These are phyloP conservation scores for Xylariaceae sp. DNA, from an alignment of 2,329 filamentous ascomycete genomes.

Conservation along the genomic window DNA sequence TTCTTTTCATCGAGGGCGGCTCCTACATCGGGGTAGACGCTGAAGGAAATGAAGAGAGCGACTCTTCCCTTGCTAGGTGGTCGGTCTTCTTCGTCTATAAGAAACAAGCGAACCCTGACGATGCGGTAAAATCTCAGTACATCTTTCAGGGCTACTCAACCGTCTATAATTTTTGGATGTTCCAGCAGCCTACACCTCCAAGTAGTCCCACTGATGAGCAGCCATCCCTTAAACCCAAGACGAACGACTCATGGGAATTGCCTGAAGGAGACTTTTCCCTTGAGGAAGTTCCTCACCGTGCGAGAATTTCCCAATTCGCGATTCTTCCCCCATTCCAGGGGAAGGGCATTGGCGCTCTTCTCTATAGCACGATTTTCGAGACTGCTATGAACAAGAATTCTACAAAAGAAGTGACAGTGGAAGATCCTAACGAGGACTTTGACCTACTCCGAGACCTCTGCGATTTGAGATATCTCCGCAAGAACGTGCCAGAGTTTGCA, in stretches of 20 bases:
- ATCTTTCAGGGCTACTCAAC: slow-evolving; percentile 88
- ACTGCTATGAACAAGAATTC: slow-evolving; percentile 67
- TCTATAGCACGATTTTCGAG: slow-evolving; percentile 81
- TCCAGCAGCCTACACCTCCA: slow-evolving; percentile 52
- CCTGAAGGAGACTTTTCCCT: slow-evolving; percentile 49
- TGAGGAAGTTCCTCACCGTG: slow-evolving; percentile 70
- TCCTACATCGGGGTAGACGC: slow-evolving; percentile 62
- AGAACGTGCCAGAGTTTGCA: slow-evolving; percentile 58
- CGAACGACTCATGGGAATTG: slow-evolving; percentile 47
- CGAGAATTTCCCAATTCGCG: slow-evolving; percentile 90
- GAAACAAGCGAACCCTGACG: slow-evolving; percentile 52
- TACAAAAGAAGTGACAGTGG: slow-evolving; percentile 84
- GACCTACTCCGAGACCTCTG: slow-evolving; percentile 77
- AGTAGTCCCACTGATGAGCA: slow-evolving; percentile 38
- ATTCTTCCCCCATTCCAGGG: slow-evolving; percentile 86
- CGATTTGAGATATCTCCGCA: slow-evolving; percentile 68
- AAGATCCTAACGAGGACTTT: slow-evolving; percentile 89
- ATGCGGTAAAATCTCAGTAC: slow-evolving; percentile 62
- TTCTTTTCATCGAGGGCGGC: slow-evolving; percentile 93
- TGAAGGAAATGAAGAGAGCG: slow-evolving; percentile 62
- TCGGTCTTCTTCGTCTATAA: slow-evolving; percentile 86
- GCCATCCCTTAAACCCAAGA: slow-evolving; percentile 23
- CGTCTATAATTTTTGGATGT: slow-evolving; percentile 82
- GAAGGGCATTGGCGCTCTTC: slow-evolving; percentile 73
- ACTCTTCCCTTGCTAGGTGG: slow-evolving; percentile 80